phyloP scores from a whole-genome alignment of 768 basidiomycete genomes.

The Leccinum rimulosum region DNA sequence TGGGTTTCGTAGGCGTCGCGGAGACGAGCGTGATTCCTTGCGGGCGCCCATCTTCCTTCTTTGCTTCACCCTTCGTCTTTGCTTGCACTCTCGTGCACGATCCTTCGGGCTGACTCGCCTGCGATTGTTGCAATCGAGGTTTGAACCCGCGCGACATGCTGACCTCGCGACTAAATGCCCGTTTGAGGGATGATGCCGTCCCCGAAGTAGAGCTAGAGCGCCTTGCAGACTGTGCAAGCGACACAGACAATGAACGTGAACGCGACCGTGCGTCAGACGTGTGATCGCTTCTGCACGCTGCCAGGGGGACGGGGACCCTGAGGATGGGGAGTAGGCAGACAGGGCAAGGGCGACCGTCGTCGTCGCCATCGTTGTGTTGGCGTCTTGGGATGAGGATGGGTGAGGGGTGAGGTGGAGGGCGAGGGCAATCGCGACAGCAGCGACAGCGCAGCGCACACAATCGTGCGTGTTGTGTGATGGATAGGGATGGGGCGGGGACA shows the following conservation, averaged over 20 bases:
- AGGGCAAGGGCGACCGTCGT: too few species aligned
- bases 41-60: slow-evolving; percentile 1
- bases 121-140: slow-evolving; percentile 29
- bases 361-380: too few species aligned
- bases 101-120: slow-evolving; percentile 12
- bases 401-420: too few species aligned
- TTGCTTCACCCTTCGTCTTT: slow-evolving; percentile 11
- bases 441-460: too few species aligned
- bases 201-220: slow-evolving; percentile 32
- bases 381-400: too few species aligned
- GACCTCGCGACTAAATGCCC: slow-evolving; percentile 63
- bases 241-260: slow-evolving; percentile 65
- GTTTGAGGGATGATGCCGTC: slow-evolving; percentile 44
- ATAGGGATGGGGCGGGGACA: too few species aligned
- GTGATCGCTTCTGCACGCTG: too few species aligned
- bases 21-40: slow-evolving; percentile 44
- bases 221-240: slow-evolving; percentile 52
- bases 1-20: slow-evolving; percentile 51
- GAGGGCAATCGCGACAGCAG: too few species aligned
- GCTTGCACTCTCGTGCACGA: slow-evolving; percentile 14
- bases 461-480: too few species aligned
- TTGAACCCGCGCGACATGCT: slow-evolving; percentile 78
- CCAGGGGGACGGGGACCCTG: too few species aligned
- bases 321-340: too few species aligned
- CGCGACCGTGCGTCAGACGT: slow-evolving; percentile 39